phyloP scores from a whole-genome alignment of 2,329 filamentous ascomycete genomes.

The Delphinella strobiligena region DNA sequence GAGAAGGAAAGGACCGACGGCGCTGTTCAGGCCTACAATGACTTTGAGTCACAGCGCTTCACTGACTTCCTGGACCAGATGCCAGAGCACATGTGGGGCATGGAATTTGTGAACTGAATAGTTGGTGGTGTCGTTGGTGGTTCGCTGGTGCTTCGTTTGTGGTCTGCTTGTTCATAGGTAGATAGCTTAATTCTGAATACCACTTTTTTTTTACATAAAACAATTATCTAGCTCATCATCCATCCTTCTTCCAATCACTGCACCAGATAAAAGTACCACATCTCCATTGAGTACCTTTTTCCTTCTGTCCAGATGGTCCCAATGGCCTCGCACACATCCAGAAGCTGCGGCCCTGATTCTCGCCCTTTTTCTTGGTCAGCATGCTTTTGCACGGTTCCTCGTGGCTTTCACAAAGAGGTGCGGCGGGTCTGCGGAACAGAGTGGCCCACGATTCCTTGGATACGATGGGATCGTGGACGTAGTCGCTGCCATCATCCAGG shows the following conservation, averaged over 20 bases:
- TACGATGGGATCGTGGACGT: conserved; percentile 54
- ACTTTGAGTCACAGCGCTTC: conserved; percentile 7
- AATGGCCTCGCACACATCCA: conserved; percentile 65
- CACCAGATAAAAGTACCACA: conserved; percentile 73
- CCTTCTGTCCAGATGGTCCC: conserved; percentile 74
- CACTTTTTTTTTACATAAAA: no score
- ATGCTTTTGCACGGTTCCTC: conserved; percentile 74
- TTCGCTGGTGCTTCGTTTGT: no score
- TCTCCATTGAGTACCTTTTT: conserved; percentile 73
- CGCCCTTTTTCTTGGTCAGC: conserved; percentile 76
- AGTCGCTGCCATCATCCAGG: conserved; percentile 24
- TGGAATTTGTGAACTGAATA: conserved; percentile 6
- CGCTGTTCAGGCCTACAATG: conserved; percentile 1
- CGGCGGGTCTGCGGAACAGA: conserved; percentile 61
- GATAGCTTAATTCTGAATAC: no score
- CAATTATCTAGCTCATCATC: no score
- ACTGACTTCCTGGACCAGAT: conserved; percentile 7
- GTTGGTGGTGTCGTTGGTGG: no score
- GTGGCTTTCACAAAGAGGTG: conserved; percentile 72
- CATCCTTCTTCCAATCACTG: conserved; percentile 45
- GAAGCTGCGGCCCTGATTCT: conserved; percentile 60
- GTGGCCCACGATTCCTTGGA: conserved; percentile 77
- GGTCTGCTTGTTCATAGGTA: no score
- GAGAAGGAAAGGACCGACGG: conserved; percentile 3
- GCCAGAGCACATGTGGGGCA: conserved; percentile 9